phyloP scores from a whole-genome alignment of 2,329 filamentous ascomycete species.

The Ampelomyces quisqualis region DNA sequence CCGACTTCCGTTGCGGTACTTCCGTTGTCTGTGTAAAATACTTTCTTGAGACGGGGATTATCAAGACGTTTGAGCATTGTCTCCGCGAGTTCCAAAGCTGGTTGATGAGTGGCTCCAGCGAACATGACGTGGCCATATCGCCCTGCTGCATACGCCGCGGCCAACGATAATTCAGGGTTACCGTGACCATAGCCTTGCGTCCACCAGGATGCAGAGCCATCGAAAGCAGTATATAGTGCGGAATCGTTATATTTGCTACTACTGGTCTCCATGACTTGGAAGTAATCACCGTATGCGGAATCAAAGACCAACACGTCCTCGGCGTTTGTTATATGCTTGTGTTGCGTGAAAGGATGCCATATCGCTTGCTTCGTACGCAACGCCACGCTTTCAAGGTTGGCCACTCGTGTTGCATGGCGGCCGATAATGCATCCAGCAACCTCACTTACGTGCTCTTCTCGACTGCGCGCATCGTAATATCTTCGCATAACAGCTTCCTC shows the following conservation, averaged over 20 bases:
- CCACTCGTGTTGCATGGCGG: conserved; percentile 59
- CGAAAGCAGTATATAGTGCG: conserved; percentile 62
- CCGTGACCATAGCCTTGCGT: conserved; percentile 80
- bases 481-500: conserved; percentile 60
- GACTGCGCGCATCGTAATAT: conserved; percentile 60
- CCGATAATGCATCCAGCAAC: conserved; percentile 56
- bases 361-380: conserved; percentile 58
- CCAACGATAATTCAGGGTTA: conserved; percentile 68
- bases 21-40: conserved; percentile 83
- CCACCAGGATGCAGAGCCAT: conserved; percentile 89
- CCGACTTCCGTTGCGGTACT: conserved; percentile 83
- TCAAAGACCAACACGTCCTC: conserved; percentile 73
- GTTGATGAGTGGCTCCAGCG: conserved; percentile 74
- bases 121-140: conserved; percentile 91
- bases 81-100: conserved; percentile 69
- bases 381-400: conserved; percentile 62
- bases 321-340: conserved; percentile 62
- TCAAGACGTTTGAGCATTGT: conserved; percentile 59
- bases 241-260: background rate
- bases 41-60: conserved; percentile 66
- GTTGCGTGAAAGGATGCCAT: conserved; percentile 89
- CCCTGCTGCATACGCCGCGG: conserved; percentile 77
- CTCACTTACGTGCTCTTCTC: conserved; percentile 43
- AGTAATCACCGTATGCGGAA: conserved; percentile 76
- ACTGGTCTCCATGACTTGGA: no score